phyloP scores from a whole-genome alignment of 768 basidiomycete genomes.

The Tephrocybe sp. region DNA sequence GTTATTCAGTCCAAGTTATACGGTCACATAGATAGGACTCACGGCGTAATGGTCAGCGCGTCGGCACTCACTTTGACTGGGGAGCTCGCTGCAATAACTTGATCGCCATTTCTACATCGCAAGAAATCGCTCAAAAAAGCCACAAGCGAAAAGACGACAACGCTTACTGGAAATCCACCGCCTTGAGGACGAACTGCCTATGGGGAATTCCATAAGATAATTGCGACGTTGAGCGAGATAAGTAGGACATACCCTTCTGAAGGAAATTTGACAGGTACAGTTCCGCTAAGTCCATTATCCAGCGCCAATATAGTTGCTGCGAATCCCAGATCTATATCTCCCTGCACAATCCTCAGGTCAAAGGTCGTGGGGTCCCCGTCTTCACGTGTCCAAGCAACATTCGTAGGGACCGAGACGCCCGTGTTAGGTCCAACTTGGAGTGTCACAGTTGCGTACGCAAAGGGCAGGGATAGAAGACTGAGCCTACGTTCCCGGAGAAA shows the following conservation, averaged over 20 bases:
- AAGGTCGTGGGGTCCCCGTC: constrained; percentile 2
- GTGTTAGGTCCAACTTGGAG: not conserved
- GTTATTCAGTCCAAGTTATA: too few species aligned
- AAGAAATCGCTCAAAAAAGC: not conserved
- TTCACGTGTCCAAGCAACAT: constrained; percentile 5
- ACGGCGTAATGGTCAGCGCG: not conserved
- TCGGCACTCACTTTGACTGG: not conserved
- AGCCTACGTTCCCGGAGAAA: not conserved
- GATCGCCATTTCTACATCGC: constrained; percentile 1
- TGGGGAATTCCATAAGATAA: not conserved
- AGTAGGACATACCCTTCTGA: constrained; percentile 1
- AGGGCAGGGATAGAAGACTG: not conserved
- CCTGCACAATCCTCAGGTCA: constrained; percentile 5
- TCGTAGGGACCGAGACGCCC: not conserved
- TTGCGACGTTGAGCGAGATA: not conserved
- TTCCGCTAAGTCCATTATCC: not conserved
- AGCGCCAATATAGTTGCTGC: constrained; percentile 1
- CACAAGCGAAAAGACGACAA: not conserved
- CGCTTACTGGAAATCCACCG: constrained; percentile 2
- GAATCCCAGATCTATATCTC: not conserved
- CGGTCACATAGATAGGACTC: too few species aligned
- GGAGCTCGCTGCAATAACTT: constrained; percentile 2
- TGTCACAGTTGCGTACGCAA: not conserved
- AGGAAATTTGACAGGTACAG: not conserved
- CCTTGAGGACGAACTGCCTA: not conserved